Conservation (phyloP, 495 filamentous ascomycete species). For the Cercophora newfieldiana region DNA sequence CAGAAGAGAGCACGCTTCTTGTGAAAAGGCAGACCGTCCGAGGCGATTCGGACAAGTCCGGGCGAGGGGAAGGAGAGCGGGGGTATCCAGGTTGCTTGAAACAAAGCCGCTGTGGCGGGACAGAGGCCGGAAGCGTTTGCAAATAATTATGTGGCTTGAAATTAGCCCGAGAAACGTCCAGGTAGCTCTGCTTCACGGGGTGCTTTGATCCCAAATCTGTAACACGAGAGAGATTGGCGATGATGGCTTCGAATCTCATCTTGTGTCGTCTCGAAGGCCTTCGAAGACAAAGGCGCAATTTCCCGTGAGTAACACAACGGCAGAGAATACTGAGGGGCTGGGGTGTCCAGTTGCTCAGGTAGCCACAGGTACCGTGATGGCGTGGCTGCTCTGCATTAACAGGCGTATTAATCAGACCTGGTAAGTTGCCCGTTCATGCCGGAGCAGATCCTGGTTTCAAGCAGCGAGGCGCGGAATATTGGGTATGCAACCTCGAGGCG, state of each 20-base stretch:
- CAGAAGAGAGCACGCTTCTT: background rate
- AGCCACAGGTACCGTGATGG: constrained; percentile 5
- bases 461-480: background rate
- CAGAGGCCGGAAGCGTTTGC: background rate
- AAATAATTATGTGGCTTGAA: constrained; percentile 16
- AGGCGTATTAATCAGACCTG: constrained; percentile 13
- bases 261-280: constrained; percentile 10
- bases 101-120: constrained; percentile 8
- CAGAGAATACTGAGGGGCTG: background rate
- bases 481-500: constrained; percentile 12
- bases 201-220: background rate
- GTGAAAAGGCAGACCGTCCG: background rate
- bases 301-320: constrained; percentile 1
- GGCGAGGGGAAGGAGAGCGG: background rate
- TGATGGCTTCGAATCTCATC: constrained; percentile 15
- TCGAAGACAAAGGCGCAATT: constrained; percentile 8
- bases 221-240: constrained; percentile 20
- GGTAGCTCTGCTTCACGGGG: background rate
- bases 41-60: background rate
- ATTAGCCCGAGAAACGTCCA: constrained; percentile 24
- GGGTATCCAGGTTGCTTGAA: background rate
- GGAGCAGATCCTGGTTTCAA: constrained; percentile 23
- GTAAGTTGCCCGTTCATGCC: constrained; percentile 22
- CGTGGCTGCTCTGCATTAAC: constrained; percentile 3
- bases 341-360: background rate